Evolutionary conservation across 202 grass and related monocot species (phyloP), one percentile per base, ranked within the genome.

Genomic region (Setaria italica): DNA sequence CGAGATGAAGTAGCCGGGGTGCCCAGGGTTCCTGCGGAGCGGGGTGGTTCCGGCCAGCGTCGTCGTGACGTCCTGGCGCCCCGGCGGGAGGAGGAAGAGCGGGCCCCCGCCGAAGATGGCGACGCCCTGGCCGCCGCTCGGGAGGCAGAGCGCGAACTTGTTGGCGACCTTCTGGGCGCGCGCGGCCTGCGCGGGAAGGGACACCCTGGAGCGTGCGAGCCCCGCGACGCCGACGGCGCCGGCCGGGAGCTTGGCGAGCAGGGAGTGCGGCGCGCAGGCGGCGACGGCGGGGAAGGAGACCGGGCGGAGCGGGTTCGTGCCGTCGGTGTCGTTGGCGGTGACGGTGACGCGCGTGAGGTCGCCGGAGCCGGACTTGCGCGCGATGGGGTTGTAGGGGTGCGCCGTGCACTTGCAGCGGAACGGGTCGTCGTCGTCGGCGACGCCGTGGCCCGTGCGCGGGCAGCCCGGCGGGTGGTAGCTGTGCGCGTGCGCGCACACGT

Each of bases 81-180:
- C 71, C 0, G 43, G 20, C 30, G 85, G 43, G 59, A 89, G 73
- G 51, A 95, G 54, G 77, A 78, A 85, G 54, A 91, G 63, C n/a
- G 90, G 86, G 0, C 82, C 86, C 0, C 78, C 87, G 51, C 90
- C 90, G 67, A 95, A 91, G 70, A 90, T 90, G 0, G 79, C 90
- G 6, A 89, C 86, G 19, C 90, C 93, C 6, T 29, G 9, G 62
- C 13, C 64, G 53, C 14, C 65, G 19, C 80, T 67, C 4, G 88
- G 90, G 53, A 95, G 90, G 87, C 93, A 93, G 76, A 95, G 76
- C 8, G 84, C 84, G 68, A 95, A 91, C 58, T 74, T 80, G 34
- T 54, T 73, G 13, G 79, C n/a, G 5, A 91, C 80, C 19, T 50
- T 69, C 65, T 90, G 79, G 46, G 32, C 16, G 0, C 72, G 0